Base-by-base conservation (phyloP, 805 yeast genomes). In the Monosporozyma siamensis region DNA sequence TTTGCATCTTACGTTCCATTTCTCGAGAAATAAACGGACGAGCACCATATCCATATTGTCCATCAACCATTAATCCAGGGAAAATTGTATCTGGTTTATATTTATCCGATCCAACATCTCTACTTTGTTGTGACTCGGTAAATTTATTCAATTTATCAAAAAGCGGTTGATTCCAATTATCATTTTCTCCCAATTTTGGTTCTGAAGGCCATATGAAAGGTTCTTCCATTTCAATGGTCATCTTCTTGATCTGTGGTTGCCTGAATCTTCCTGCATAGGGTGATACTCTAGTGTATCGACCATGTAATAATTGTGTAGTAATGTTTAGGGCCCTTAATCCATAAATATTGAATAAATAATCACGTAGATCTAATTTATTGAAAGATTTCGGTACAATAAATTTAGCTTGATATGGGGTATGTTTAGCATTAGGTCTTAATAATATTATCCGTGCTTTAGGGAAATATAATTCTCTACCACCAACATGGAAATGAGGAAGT, bases 401-500 rank as follows among this genome's bases (percentile, higher is more conserved):
- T 62, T 87, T 88, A 39, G 97, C 97, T 65, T 88, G 97, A 66
- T 84, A 89, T 38, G 99, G 99, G 0, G 96, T 84, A 65, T 86
- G 95, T 58, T 85, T 85, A n/a, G 97, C 96, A 56, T 84, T 84
- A 34, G 97, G 95, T 58, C 95, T 75, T 48, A 92, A 66, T 25
- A 90, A 69, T 40, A 84, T 77, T 30, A 90, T 70, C 48, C 90
- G 71, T 1, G 94, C 95, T 48, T 78, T 78, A 25, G 98, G 98
- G 62, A 90, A 84, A 60, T 77, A 89, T 8, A 83, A 69, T 48
- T 82, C 70, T 50, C 74, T 77, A 5, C 77, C 80, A 54, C 98
- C 98, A 6, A 83, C 76, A 32, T 69, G 70, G 74, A 87, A 90
- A 68, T 88, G 95, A 2, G 95, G 81, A 49, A 23, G n/a, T 20